Percentiles rank a stretch among this genome's conserved stretches.
Evolutionary conservation across 2,329 filamentous ascomycete genomes (phyloP).

Genomic region (Fusarium sp.): DNA sequence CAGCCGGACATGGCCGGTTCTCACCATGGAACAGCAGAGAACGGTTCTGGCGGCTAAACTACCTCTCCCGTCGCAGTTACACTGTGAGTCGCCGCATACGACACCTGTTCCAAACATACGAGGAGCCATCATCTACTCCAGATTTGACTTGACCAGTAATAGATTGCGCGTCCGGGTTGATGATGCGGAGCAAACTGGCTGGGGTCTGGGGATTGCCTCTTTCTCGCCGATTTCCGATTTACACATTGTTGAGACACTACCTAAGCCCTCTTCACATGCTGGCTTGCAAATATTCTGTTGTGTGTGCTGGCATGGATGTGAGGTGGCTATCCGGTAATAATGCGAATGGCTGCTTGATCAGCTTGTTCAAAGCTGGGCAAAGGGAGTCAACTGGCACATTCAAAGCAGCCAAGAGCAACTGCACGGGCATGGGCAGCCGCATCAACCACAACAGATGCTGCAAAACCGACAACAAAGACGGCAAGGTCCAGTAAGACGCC

Average conservation of each 20-base stretch:
- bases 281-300: not conserved
- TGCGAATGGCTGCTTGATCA: not conserved
- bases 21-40: not conserved
- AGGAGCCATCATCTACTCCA: conserved; percentile 11
- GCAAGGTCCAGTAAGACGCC: conserved; percentile 4
- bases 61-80: not conserved
- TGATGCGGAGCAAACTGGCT: not conserved
- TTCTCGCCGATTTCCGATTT: not conserved
- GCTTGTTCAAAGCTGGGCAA: not conserved
- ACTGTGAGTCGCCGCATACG: conserved; percentile 1
- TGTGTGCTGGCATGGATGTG: not conserved
- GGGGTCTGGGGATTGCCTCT: not conserved
- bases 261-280: conserved; percentile 1
- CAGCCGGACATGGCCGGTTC: conserved; percentile 10
- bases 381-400: conserved; percentile 3
- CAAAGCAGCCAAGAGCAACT: not conserved
- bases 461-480: not conserved
- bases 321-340: conserved; percentile 1
- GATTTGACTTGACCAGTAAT: not conserved
- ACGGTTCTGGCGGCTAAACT: not conserved
- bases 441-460: conserved; percentile 1
- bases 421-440: conserved; percentile 5
- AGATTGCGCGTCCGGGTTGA: not conserved
- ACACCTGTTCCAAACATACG: conserved; percentile 28
- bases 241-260: not conserved